A percentile compares a stretch with the other conserved stretches of the same genome.
phyloP scores from a whole-genome alignment of 2,329 filamentous ascomycete species.

The Pyricularia pennisetigena region DNA sequence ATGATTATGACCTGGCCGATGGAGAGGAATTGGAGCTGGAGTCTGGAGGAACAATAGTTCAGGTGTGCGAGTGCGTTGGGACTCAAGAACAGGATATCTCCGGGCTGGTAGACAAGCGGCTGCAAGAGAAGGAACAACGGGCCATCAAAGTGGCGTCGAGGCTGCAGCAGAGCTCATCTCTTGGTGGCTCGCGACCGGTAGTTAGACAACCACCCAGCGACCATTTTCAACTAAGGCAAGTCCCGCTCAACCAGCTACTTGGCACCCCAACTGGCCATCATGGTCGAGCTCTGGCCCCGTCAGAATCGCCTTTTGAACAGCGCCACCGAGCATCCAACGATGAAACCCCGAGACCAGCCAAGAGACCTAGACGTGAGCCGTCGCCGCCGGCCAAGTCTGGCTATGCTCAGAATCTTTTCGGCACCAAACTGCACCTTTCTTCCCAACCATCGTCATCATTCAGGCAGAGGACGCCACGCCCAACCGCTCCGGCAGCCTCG shows the following conservation, averaged over 20 bases:
- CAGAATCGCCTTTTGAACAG: slow-evolving; percentile 57
- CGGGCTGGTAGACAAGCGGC: slow-evolving; percentile 61
- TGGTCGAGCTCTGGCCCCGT: slow-evolving; percentile 47
- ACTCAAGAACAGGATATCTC: slow-evolving; percentile 68
- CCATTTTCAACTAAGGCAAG: slow-evolving; percentile 29
- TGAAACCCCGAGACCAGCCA: slow-evolving; percentile 18
- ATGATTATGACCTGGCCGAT: slow-evolving; percentile 58
- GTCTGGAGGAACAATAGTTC: slow-evolving; percentile 63
- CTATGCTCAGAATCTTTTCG: slow-evolving; percentile 41
- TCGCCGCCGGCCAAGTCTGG: slow-evolving; percentile 33
- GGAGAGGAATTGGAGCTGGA: slow-evolving; percentile 79
- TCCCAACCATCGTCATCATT: slow-evolving; percentile 20
- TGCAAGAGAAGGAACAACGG: slow-evolving; percentile 43
- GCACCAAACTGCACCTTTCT: slow-evolving; percentile 34
- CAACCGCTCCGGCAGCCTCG: neutral
- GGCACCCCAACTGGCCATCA: slow-evolving; percentile 54
- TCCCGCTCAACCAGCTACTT: slow-evolving; percentile 47
- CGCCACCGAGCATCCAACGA: slow-evolving; percentile 23
- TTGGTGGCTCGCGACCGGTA: slow-evolving; percentile 13
- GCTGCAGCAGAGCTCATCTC: slow-evolving; percentile 11
- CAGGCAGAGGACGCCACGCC: slow-evolving; percentile 9
- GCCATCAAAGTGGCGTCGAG: slow-evolving; percentile 33
- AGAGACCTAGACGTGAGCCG: slow-evolving; percentile 28
- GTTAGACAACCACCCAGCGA: slow-evolving; percentile 16
- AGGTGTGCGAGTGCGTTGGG: slow-evolving; percentile 69